Base-by-base conservation (phyloP, 1,284 basidiomycete species). In the Puccinia novopanici region DNA sequence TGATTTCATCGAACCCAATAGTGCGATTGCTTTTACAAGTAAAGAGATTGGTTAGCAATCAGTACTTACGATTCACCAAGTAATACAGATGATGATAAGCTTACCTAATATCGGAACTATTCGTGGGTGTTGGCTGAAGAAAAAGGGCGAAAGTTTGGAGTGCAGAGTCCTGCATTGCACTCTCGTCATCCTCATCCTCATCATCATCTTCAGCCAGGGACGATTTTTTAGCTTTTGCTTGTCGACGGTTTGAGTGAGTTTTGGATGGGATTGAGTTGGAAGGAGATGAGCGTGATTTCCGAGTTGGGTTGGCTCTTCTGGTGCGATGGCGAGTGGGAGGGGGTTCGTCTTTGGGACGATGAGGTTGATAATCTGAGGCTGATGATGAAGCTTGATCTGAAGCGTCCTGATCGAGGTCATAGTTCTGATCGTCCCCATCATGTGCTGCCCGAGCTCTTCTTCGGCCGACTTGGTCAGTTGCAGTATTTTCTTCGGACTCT, bases 1-100 rank as follows among this genome's bases (percentile, higher is more conserved):
- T 45, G n/a, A 77, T 67, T n/a, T 77, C 75, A 40, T 61, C 34
- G 42, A 77, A 77, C 10, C 61, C 65, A 24, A 77, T 77, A 8
- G 75, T 67, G 4, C 30, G 24, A 30, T 52, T 34, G 19, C 65
- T 67, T 50, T 50, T 37, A 19, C 52, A 24, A 45, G 13, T 19
- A 61, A n/a, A 61, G 6, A 30, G 0, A 48, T 52, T 59, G 3
- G 34, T 59, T 37, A 75, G 3, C 12, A 52, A 48, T 48, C 17
- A 27, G 10, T 3, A 24, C 2, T n/a, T 54, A 22, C 22, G 6
- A 22, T n/a, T 2, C 37, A 12, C 30, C 67, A 15, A 61, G 59
- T 34, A 37, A 37, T 37, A 61, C 12, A 61, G 27, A 34, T 27
- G 70, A 57, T 57, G 2, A 48, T 12, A 27, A 48, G 34, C 73